Evolutionary conservation across 495 filamentous ascomycete genomes (phyloP).

Genomic region (Xylaria nigripes): DNA sequence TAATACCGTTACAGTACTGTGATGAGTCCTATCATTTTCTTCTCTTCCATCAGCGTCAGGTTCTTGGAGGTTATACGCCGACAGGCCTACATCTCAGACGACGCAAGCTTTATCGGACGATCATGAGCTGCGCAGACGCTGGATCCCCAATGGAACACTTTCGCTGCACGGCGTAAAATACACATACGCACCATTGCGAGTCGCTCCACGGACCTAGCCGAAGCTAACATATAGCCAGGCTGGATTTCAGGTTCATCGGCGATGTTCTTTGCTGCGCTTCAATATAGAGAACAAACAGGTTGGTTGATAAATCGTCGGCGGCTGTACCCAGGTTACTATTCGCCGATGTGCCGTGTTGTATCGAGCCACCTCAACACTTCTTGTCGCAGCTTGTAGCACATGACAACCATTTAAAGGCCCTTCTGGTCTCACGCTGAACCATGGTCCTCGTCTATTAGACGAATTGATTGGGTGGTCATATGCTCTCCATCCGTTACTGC

Average conservation of each 20-base stretch:
- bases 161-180: background rate
- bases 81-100: background rate
- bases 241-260: background rate
- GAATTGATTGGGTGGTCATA: conserved; percentile 17
- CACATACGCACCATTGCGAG: background rate
- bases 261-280: background rate
- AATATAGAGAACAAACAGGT: background rate
- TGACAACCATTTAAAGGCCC: conserved; percentile 5
- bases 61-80: background rate
- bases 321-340: background rate
- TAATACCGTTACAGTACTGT: no score
- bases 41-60: background rate
- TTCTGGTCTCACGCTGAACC: conserved; percentile 11
- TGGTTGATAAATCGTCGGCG: background rate
- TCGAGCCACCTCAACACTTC: conserved; percentile 5
- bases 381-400: conserved; percentile 16
- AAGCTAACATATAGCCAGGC: background rate
- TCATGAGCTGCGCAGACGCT: background rate
- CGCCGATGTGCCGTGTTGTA: background rate
- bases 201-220: background rate
- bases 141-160: background rate
- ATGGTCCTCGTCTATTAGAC: conserved; percentile 21
- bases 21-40: background rate
- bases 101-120: background rate
- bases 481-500: conserved; percentile 5